Conservation (phyloP, 371 early-diverging fungal species). For the Actinomortierella wolfii region DNA sequence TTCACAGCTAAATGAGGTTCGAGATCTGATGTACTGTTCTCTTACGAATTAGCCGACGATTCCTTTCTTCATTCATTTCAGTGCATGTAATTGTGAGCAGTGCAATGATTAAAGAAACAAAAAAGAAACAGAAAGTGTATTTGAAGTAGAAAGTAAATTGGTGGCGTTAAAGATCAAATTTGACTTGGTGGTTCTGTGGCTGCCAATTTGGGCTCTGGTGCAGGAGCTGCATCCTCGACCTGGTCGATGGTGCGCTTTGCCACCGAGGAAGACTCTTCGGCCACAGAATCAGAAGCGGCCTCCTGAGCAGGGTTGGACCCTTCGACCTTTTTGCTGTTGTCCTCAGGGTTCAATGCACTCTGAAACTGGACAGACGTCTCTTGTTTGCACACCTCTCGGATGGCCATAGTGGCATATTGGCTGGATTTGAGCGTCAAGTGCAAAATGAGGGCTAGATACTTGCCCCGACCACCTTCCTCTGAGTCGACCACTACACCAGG, state of each 20-base stretch:
- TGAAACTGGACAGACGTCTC: constrained; percentile 74
- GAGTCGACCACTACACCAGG: constrained; percentile 2
- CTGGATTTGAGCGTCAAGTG: constrained; percentile 81
- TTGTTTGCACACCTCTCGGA: constrained; percentile 88
- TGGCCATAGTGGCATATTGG: constrained; percentile 97
- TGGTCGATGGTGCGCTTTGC: constrained; percentile 27
- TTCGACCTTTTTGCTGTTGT: background rate
- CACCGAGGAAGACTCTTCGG: background rate
- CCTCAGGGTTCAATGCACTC: constrained; percentile 39
- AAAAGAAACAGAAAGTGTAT: too few species aligned
- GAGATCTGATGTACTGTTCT: too few species aligned
- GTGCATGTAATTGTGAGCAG: too few species aligned
- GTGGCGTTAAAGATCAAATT: too few species aligned
- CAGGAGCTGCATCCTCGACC: constrained; percentile 23
- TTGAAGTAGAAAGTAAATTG: too few species aligned
- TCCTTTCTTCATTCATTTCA: too few species aligned
- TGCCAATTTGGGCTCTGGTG: constrained; percentile 17
- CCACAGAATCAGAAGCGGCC: background rate
- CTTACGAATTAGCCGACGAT: too few species aligned
- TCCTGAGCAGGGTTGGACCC: background rate
- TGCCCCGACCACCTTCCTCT: constrained; percentile 46
- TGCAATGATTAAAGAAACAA: too few species aligned
- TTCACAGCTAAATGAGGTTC: too few species aligned
- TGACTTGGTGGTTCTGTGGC: too few species aligned
- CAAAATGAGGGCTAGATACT: constrained; percentile 73